Percentiles rank a stretch among this genome's conserved stretches.
These are phyloP conservation scores for Starmera dryadoides DNA, from an alignment of 805 yeast species.

Conservation along the genomic window DNA sequence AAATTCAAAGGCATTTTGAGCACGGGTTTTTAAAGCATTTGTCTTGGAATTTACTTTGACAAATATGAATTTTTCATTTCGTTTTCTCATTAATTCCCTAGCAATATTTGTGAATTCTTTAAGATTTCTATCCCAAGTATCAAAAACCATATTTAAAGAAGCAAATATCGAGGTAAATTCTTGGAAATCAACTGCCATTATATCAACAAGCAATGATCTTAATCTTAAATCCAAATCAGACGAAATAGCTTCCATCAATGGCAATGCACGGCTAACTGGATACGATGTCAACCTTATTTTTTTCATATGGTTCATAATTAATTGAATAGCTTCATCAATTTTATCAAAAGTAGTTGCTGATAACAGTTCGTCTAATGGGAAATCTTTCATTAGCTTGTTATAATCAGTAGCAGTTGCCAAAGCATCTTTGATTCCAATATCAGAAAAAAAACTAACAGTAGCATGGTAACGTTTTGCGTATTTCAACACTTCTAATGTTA, in stretches of 20 bases:
- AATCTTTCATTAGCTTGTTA: slow-evolving; percentile 56
- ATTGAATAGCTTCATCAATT: slow-evolving; percentile 36
- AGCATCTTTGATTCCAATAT: slow-evolving; percentile 58
- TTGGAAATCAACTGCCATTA: slow-evolving; percentile 36
- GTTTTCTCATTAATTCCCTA: slow-evolving; percentile 67
- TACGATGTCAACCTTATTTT: slow-evolving; percentile 52
- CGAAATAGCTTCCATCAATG: slow-evolving; percentile 59
- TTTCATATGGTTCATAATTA: slow-evolving; percentile 56
- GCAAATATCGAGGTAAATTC: slow-evolving; percentile 30
- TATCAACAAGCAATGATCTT: slow-evolving; percentile 28
- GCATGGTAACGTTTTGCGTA: slow-evolving; percentile 76
- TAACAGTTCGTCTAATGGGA: slow-evolving; percentile 57
- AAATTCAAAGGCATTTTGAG: slow-evolving; percentile 36
- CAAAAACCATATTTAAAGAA: slow-evolving; percentile 28
- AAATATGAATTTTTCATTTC: slow-evolving; percentile 63
- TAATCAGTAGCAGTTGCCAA: slow-evolving; percentile 43
- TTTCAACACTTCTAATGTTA: slow-evolving; percentile 54
- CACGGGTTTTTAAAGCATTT: slow-evolving; percentile 30
- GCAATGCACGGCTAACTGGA: slow-evolving; percentile 58
- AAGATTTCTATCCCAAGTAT: slow-evolving; percentile 50
- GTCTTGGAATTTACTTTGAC: slow-evolving; percentile 49
- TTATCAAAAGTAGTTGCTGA: slow-evolving; percentile 37
- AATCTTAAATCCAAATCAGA: slow-evolving; percentile 45
- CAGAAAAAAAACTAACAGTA: slow-evolving; percentile 64
- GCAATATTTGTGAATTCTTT: slow-evolving; percentile 60